Evolutionary conservation across 1,284 basidiomycete species (phyloP), one percentile per base, ranked within the genome.

Genomic region (Xerocomus cyaneibrunnescens): DNA sequence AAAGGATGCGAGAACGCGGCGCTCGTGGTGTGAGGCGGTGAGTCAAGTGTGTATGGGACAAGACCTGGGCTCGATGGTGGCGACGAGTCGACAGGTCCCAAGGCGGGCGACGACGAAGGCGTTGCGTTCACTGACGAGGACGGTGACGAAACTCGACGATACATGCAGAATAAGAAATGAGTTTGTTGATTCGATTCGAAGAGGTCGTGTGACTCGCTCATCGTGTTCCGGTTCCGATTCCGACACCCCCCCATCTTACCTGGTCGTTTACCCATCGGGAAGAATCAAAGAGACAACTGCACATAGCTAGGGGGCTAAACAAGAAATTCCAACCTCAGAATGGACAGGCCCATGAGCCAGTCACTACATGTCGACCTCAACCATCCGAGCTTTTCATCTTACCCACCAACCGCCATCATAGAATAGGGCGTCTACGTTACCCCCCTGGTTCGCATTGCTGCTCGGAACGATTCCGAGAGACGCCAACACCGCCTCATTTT

Each of bases 61-160:
- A 60, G 53, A 7, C 32, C 27, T 0, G 65, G 65, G 45, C 67
- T 70, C n/a, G 64, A 55, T 10, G 58, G 57, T 0, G 65, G 65
- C 0, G 64, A 67, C 22, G 68, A 67, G 43, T 69, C 68, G 17
- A 63, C 45, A 2, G 68, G 65, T 6, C 56, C 66, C 1, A 65
- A 55, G 12, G 45, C n/a, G 36, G 65, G 65, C 17, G 67, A 70
- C 10, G 68, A 70, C 14, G 61, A 61, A 1, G 66, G 68, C 0
- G 66, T 62, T n/a, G 41, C 42, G 21, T 55, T 39, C 39, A 30
- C 9, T 1, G 63, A 53, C 31, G 62, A 65, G 19, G 40, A 12
- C 2, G 53, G 37, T 3, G 57, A 60, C 23, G 42, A 13, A 13
- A 31, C 30, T 31, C 34, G 45, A 41, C 3, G 30, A 7, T 59